Evolutionary conservation across 2,329 filamentous ascomycete species (phyloP).

Genomic region (Pochonia chlamydosporia): DNA sequence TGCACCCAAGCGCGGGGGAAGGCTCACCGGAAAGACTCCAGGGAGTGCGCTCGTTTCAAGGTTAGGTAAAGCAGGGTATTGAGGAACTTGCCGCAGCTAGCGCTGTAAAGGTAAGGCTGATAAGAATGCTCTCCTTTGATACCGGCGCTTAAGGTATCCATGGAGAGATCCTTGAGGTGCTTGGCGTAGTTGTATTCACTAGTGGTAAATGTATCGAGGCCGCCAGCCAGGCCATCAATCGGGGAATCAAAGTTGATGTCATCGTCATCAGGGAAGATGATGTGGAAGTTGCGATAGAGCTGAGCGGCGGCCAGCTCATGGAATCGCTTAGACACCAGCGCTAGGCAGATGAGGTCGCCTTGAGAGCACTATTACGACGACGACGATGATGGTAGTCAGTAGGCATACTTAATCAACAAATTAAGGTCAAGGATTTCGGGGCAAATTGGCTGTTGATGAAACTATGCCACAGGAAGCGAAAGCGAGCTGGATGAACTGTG

Average conservation of each 20-base stretch:
- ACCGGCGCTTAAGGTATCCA: conserved; percentile 50
- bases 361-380: conserved; percentile 38
- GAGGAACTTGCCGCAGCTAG: conserved; percentile 58
- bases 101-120: conserved; percentile 46
- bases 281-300: conserved; percentile 55
- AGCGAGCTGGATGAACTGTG: neutral
- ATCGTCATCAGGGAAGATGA: conserved; percentile 57
- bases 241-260: conserved; percentile 43
- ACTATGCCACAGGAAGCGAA: neutral
- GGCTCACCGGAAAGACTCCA: conserved; percentile 52
- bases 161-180: conserved; percentile 48
- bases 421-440: neutral
- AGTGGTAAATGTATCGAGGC: conserved; percentile 55
- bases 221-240: conserved; percentile 52
- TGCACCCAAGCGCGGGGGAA: too few relatives aligned
- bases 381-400: conserved; percentile 2
- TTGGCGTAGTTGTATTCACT: conserved; percentile 59
- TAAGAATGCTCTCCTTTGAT: conserved; percentile 48
- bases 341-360: conserved; percentile 49
- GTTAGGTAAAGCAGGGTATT: conserved; percentile 54
- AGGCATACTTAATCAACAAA: neutral
- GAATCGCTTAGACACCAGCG: conserved; percentile 53
- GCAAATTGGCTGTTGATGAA: too few relatives aligned
- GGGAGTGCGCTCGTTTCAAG: conserved; percentile 45
- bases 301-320: conserved; percentile 51